phyloP scores from a whole-genome alignment of 768 basidiomycete genomes.

The Termitomyces bulborhizus region DNA sequence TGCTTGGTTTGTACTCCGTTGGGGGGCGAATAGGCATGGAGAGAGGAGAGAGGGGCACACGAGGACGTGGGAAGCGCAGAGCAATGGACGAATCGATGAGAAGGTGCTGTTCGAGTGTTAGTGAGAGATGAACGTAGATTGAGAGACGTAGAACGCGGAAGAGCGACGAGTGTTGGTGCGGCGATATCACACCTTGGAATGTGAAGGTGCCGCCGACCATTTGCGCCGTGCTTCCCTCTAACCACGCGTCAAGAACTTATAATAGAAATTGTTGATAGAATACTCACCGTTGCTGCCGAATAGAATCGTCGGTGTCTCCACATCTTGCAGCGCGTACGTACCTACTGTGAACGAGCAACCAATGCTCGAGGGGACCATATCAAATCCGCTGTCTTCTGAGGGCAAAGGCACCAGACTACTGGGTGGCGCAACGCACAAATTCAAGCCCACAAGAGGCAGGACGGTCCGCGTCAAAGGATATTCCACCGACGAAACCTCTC shows the following conservation, averaged over 20 bases:
- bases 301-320: slow-evolving; percentile 13
- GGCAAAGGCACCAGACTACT: slow-evolving; percentile 20
- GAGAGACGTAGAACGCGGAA: slow-evolving; percentile 43
- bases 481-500: neutral
- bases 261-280: too few relatives aligned
- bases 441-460: slow-evolving; percentile 17
- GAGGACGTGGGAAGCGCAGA: slow-evolving; percentile 25
- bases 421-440: slow-evolving; percentile 41
- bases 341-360: slow-evolving; percentile 41
- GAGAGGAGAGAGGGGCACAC: slow-evolving; percentile 16
- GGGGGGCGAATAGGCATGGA: slow-evolving; percentile 13
- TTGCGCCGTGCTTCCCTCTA: slow-evolving; percentile 20
- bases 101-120: neutral
- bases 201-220: slow-evolving; percentile 61
- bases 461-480: too few relatives aligned
- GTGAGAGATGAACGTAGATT: slow-evolving; percentile 37
- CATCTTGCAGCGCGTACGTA: slow-evolving; percentile 31
- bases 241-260: neutral
- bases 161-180: slow-evolving; percentile 36
- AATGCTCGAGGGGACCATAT: slow-evolving; percentile 28
- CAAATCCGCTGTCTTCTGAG: slow-evolving; percentile 34
- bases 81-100: neutral
- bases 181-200: slow-evolving; percentile 40
- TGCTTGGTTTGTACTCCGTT: neutral
- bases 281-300: slow-evolving; percentile 6